A percentile compares a stretch with the other conserved stretches of the same genome.
Evolutionary conservation across 805 yeast genomes (phyloP).

Genomic region (Saturnispora zaruensis): DNA sequence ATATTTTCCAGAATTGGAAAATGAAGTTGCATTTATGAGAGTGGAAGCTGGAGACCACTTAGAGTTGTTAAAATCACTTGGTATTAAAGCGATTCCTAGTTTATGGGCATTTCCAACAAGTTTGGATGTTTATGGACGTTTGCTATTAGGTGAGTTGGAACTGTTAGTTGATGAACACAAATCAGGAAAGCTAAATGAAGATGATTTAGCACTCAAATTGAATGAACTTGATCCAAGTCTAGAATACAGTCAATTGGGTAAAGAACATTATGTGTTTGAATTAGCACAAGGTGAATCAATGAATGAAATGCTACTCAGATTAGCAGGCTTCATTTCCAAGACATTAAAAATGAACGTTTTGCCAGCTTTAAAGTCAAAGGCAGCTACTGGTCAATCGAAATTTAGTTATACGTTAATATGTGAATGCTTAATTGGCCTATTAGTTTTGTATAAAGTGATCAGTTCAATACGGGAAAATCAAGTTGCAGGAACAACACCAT

Average conservation of each 20-base stretch:
- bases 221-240: neutral
- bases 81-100: constrained; percentile 50
- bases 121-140: constrained; percentile 9
- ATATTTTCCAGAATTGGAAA: constrained; percentile 34
- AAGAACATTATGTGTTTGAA: constrained; percentile 14
- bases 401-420: constrained; percentile 7
- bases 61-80: constrained; percentile 33
- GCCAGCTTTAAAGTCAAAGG: constrained; percentile 4
- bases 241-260: constrained; percentile 10
- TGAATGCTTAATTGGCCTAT: constrained; percentile 8
- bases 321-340: constrained; percentile 7
- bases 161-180: neutral
- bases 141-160: constrained; percentile 2
- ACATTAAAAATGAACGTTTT: constrained; percentile 7
- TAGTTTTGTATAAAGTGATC: constrained; percentile 8
- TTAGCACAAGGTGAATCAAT: constrained; percentile 12
- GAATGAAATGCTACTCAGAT: constrained; percentile 8
- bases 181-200: constrained; percentile 1
- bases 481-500: neutral
- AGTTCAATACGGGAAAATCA: constrained; percentile 1
- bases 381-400: neutral
- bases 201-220: constrained; percentile 2
- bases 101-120: constrained; percentile 51
- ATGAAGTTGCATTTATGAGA: constrained; percentile 36
- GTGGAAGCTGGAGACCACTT: constrained; percentile 44